Evolutionary conservation across 2,329 filamentous ascomycete genomes (phyloP).

Genomic region (Metarhizium brunneum): DNA sequence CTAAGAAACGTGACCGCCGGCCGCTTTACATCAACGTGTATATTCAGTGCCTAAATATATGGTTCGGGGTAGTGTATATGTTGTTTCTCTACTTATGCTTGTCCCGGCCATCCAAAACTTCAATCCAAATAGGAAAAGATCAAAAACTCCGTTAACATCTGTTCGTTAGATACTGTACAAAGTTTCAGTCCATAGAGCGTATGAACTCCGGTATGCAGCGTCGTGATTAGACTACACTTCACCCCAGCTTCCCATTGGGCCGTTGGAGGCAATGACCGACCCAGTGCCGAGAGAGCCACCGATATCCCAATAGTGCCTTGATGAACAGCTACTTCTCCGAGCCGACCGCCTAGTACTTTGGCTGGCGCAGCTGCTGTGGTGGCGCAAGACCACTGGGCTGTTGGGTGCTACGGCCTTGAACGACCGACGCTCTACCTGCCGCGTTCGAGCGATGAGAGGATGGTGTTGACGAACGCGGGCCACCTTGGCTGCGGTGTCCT

Average conservation of each 20-base stretch:
- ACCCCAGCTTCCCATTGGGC: conserved; percentile 69
- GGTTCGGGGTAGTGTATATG: neutral
- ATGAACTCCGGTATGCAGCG: neutral
- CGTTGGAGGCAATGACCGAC: conserved; percentile 56
- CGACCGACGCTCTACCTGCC: conserved; percentile 42
- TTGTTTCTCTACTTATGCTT: neutral
- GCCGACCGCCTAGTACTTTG: conserved; percentile 74
- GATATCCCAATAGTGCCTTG: conserved; percentile 87
- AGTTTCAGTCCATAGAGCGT: neutral
- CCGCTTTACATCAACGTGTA: neutral
- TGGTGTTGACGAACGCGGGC: conserved; percentile 84
- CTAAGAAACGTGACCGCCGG: too few relatives aligned
- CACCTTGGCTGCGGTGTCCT: conserved; percentile 65
- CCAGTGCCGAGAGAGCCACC: conserved; percentile 72
- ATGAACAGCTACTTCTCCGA: conserved; percentile 59
- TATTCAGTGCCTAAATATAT: neutral
- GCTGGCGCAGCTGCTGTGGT: conserved; percentile 67
- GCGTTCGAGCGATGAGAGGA: conserved; percentile 60
- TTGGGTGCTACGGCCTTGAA: conserved; percentile 45
- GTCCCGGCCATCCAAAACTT: neutral
- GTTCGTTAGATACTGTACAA: neutral
- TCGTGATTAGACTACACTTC: conserved; percentile 43
- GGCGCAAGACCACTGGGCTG: conserved; percentile 38
- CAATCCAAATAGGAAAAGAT: neutral
- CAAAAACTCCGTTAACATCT: neutral